phyloP scores from a whole-genome alignment of 2,329 filamentous ascomycete genomes.

The Decorospora gaudefroyi region DNA sequence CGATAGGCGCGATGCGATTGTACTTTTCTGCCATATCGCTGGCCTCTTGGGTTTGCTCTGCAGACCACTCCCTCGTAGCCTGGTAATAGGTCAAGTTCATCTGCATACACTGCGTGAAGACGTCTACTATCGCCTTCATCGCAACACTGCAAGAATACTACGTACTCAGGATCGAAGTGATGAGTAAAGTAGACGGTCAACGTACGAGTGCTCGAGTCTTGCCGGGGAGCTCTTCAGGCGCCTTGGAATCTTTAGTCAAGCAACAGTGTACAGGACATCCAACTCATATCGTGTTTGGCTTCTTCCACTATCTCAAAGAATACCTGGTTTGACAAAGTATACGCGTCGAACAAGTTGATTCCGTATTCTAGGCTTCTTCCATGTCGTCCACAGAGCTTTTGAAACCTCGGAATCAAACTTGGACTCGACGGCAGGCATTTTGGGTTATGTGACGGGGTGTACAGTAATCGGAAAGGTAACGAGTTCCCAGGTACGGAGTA shows the following conservation, averaged over 20 bases:
- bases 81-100: conserved; percentile 61
- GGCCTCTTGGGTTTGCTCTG: conserved; percentile 63
- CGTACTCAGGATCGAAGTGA: conserved; percentile 58
- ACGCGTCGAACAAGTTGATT: conserved; percentile 58
- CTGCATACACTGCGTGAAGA: conserved; percentile 56
- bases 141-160: conserved; percentile 51
- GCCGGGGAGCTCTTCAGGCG: conserved; percentile 62
- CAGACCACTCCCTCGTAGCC: conserved; percentile 64
- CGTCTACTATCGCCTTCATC: conserved; percentile 66
- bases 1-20: conserved; percentile 62
- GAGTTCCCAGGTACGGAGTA: too few species aligned
- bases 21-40: conserved; percentile 64
- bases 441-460: conserved; percentile 10
- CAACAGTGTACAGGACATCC: neutral
- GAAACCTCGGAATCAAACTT: conserved; percentile 55
- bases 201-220: conserved; percentile 67
- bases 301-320: conserved; percentile 63
- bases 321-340: too few species aligned
- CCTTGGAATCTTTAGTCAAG: conserved; percentile 50
- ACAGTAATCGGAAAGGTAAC: neutral
- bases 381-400: conserved; percentile 49
- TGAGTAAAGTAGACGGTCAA: conserved; percentile 68
- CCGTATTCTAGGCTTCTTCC: conserved; percentile 56
- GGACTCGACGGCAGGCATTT: conserved; percentile 50
- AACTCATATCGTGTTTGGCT: conserved; percentile 55